Conservation (phyloP, 108 stramenopile species). For the Ochromonas danica region DNA sequence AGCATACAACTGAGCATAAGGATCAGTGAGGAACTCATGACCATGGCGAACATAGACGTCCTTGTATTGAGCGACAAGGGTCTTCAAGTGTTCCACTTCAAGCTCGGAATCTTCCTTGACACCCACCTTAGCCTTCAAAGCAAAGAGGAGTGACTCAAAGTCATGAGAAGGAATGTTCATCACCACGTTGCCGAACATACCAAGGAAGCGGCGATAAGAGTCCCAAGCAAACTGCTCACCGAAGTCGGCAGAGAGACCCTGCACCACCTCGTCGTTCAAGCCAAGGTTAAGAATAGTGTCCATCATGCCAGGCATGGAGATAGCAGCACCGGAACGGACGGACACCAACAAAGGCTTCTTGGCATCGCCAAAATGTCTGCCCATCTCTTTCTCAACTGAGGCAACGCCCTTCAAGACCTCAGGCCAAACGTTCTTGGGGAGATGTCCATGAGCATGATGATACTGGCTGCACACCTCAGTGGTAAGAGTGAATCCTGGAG, state of each 20-base stretch:
- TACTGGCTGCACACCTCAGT: slow-evolving; percentile 61
- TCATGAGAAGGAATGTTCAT: slow-evolving; percentile 67
- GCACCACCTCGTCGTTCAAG: slow-evolving; percentile 70
- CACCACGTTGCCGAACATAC: slow-evolving; percentile 81
- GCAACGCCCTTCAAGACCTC: slow-evolving; percentile 41
- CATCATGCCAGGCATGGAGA: slow-evolving; percentile 56
- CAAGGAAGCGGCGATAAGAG: slow-evolving; percentile 71
- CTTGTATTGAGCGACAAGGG: slow-evolving; percentile 62
- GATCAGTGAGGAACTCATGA: slow-evolving; percentile 61
- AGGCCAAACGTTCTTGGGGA: slow-evolving; percentile 60
- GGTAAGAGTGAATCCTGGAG: slow-evolving; percentile 70
- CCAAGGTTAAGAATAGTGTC: slow-evolving; percentile 70
- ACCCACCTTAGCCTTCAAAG: slow-evolving; percentile 54
- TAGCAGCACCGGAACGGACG: slow-evolving; percentile 58
- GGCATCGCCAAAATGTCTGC: slow-evolving; percentile 47
- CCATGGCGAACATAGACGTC: slow-evolving; percentile 53
- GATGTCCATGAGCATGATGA: slow-evolving; percentile 42
- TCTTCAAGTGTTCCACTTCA: slow-evolving; percentile 60
- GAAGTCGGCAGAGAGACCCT: slow-evolving; percentile 32
- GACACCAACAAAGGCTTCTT: slow-evolving; percentile 51
- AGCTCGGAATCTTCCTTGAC: slow-evolving; percentile 64
- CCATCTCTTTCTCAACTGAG: slow-evolving; percentile 47
- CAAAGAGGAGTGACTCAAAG: slow-evolving; percentile 61
- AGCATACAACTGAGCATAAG: slow-evolving; percentile 64
- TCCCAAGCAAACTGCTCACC: slow-evolving; percentile 47